These are phyloP conservation scores for Biscogniauxia sp. DNA, from an alignment of 2,329 filamentous ascomycete species.

Conservation along the genomic window DNA sequence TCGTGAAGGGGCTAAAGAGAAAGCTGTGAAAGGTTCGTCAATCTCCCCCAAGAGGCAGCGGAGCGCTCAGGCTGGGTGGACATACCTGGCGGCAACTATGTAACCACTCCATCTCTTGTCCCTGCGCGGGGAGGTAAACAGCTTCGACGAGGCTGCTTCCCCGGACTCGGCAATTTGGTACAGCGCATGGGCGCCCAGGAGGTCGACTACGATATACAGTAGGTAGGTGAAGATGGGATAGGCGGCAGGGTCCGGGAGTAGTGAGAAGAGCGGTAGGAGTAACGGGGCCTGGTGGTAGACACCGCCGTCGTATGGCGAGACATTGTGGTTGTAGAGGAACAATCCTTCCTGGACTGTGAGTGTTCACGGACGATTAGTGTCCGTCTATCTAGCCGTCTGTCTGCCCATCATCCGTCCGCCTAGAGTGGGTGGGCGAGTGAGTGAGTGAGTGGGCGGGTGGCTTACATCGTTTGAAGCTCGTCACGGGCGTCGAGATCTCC, in stretches of 20 bases:
- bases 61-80: constrained; percentile 1
- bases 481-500: constrained; percentile 94
- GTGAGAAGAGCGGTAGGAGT: constrained; percentile 84
- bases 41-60: not conserved
- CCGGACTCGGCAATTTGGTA: constrained; percentile 77
- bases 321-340: constrained; percentile 93
- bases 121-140: constrained; percentile 77
- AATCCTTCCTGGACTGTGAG: constrained; percentile 85
- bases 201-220: constrained; percentile 77
- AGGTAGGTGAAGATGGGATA: constrained; percentile 74
- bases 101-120: constrained; percentile 71
- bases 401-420: no score
- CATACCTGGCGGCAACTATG: constrained; percentile 76
- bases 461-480: constrained; percentile 95
- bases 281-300: constrained; percentile 81
- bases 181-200: constrained; percentile 78
- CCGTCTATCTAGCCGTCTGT: no score
- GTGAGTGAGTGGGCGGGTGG: not conserved
- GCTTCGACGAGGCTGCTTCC: constrained; percentile 69
- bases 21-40: constrained; percentile 54
- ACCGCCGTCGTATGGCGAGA: constrained; percentile 95
- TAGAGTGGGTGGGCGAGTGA: not conserved
- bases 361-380: not conserved
- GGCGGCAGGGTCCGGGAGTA: constrained; percentile 68
- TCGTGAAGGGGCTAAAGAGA: constrained; percentile 91